phyloP scores from a whole-genome alignment of 1,139 yeast species.

The Sugiyamaella novakii region DNA sequence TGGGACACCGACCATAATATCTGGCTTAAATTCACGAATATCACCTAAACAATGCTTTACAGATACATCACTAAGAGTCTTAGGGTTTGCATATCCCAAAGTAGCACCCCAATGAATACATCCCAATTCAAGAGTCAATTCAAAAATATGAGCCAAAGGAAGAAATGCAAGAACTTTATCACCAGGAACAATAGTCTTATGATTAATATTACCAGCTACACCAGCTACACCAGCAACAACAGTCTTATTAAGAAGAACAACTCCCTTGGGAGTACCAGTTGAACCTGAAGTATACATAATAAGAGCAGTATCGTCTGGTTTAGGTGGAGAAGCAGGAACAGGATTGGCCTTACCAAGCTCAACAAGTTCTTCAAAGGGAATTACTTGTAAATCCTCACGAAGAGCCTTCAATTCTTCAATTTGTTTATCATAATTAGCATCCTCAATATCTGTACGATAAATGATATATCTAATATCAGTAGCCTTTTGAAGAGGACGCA shows the following conservation, averaged over 20 bases:
- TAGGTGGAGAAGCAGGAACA: slow-evolving; percentile 52
- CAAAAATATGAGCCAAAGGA: slow-evolving; percentile 96
- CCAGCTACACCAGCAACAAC: slow-evolving; percentile 86
- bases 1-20: slow-evolving; percentile 97
- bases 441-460: slow-evolving; percentile 64
- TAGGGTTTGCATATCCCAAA: slow-evolving; percentile 89
- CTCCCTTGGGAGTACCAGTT: slow-evolving; percentile 98
- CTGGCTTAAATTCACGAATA: slow-evolving; percentile 82
- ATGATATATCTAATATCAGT: slow-evolving; percentile 65
- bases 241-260: slow-evolving; percentile 75
- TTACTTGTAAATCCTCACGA: slow-evolving; percentile 76
- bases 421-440: slow-evolving; percentile 61
- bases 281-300: slow-evolving; percentile 99
- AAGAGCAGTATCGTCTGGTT: slow-evolving; percentile 77
- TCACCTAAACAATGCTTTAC: slow-evolving; percentile 87
- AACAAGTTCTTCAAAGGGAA: slow-evolving; percentile 66
- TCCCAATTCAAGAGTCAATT: slow-evolving; percentile 80
- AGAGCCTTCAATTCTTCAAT: slow-evolving; percentile 57
- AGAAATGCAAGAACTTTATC: slow-evolving; percentile 85
- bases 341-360: slow-evolving; percentile 60
- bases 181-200: slow-evolving; percentile 51
- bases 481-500: slow-evolving; percentile 72
- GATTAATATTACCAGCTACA: slow-evolving; percentile 63
- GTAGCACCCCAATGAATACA: slow-evolving; percentile 87
- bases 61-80: slow-evolving; percentile 82